Base-by-base conservation (phyloP, 2,329 filamentous ascomycete species). In the Alternaria alternata region DNA sequence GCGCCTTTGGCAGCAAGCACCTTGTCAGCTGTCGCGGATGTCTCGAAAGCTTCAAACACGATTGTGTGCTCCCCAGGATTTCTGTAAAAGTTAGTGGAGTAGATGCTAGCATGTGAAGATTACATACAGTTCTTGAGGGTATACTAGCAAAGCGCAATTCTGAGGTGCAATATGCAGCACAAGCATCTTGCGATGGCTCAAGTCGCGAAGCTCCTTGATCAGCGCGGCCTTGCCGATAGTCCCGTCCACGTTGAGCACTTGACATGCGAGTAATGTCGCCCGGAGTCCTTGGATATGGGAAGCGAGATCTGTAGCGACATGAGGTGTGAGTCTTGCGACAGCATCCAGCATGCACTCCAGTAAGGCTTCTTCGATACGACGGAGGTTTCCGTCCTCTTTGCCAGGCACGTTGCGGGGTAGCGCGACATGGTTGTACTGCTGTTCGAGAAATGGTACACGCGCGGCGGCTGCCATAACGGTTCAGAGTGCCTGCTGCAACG, bases 1-100 rank as follows among this genome's bases (percentile, higher is more conserved):
- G 87, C 83, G 26, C 80, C 81, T 20, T 84, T 74, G 0, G 85
- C 75, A 0, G 81, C 80, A 2, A 89, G 78, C 0, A 89, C 84
- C 14, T 81, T 75, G 43, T 85, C 79, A 1, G 84, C 85, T 0
- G 71, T 69, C 0, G 89, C 79, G 0, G 87, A 88, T 0, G 84
- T 80, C 69, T 91, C 88, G 56, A 90, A 90, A 0, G 81, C 81
- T 71, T 91, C 88, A 47, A 89, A 85, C 57, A 87, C 18, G 65
- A 84, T 63, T 20, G 39, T 46, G 4, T 55, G 43, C 20, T 63
- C 55, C 9, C 51, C 59, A 11, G 44, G n/a, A 2, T 46, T 22
- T 14, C 69, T 72, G 34, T 4, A 30, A n/a, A 5, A 26, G 51
- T 69, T 20, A 69, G 54, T 36, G 14, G 9, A 7, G 26, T 5